A percentile compares a stretch with the other conserved stretches of the same genome.
Conservation (phyloP, 805 yeast species). For the Ogataea pilisensis region DNA sequence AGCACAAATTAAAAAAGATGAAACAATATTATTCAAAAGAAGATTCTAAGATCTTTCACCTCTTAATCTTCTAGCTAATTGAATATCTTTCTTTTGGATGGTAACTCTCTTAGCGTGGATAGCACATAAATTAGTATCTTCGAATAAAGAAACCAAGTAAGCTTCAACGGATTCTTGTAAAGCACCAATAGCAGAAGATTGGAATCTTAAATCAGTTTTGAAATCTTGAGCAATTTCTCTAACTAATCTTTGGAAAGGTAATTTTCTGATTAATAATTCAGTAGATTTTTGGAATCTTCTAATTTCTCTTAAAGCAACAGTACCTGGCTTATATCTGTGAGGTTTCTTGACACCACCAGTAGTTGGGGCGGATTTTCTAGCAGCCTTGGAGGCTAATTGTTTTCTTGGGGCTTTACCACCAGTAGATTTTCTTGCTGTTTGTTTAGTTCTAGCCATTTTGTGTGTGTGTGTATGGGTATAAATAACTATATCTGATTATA, state of each 20-base stretch:
- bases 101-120: constrained; percentile 99
- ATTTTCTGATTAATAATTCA: constrained; percentile 89
- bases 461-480: not conserved
- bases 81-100: constrained; percentile 97
- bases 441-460: constrained; percentile 86
- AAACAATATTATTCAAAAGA: not conserved
- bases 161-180: constrained; percentile 99
- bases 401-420: constrained; percentile 97
- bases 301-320: constrained; percentile 94
- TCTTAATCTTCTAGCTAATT: constrained; percentile 95
- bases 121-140: constrained; percentile 98
- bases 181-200: constrained; percentile 96
- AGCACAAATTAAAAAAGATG: constrained; percentile 1
- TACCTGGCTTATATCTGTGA: constrained; percentile 97
- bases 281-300: constrained; percentile 97
- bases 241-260: constrained; percentile 96
- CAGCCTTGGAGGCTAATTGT: constrained; percentile 88
- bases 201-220: constrained; percentile 93
- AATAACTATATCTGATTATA: not conserved
- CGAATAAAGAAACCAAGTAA: constrained; percentile 91
- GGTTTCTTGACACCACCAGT: constrained; percentile 93
- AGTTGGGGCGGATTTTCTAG: constrained; percentile 89
- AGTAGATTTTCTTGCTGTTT: constrained; percentile 91
- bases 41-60: constrained; percentile 78
- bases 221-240: constrained; percentile 94